Evolutionary conservation across 129 eudicot species (phyloP).

Genomic region (Pittosporum tobira): DNA sequence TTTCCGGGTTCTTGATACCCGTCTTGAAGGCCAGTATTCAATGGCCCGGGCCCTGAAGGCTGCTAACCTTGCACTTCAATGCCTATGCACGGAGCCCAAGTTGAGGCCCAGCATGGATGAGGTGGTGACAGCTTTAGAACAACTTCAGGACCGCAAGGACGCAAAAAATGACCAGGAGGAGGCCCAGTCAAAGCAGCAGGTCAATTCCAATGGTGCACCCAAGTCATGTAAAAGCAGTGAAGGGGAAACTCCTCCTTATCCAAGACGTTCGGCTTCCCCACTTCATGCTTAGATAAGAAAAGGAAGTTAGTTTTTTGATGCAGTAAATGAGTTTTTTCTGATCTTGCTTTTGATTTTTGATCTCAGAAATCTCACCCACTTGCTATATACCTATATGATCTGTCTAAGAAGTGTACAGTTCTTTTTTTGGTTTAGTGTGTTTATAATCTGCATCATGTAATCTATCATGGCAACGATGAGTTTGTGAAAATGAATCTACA

Average conservation of each 20-base stretch:
- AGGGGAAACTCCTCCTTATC: slow-evolving; percentile 35
- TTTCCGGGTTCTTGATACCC: slow-evolving; percentile 57
- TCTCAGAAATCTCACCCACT: too few species aligned
- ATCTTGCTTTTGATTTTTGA: too few species aligned
- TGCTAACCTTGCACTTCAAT: slow-evolving; percentile 64
- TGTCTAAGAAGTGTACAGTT: too few species aligned
- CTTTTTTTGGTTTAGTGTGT: too few species aligned
- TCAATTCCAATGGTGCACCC: slow-evolving; percentile 13
- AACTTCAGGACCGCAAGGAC: slow-evolving; percentile 45
- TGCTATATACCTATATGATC: too few species aligned
- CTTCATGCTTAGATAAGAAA: slow-evolving; percentile 23
- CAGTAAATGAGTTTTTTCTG: not conserved
- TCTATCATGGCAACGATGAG: too few species aligned
- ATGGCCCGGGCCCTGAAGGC: slow-evolving; percentile 52
- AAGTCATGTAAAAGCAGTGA: slow-evolving; percentile 28
- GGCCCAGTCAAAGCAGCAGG: slow-evolving; percentile 16
- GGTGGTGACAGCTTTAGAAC: slow-evolving; percentile 56
- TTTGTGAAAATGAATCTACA: too few species aligned
- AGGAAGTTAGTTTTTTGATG: slow-evolving; percentile 9
- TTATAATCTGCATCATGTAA: too few species aligned
- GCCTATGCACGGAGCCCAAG: slow-evolving; percentile 68
- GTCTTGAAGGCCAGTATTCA: slow-evolving; percentile 79
- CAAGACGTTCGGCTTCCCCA: slow-evolving; percentile 56
- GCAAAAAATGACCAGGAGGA: slow-evolving; percentile 26
- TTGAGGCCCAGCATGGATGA: slow-evolving; percentile 65